These are phyloP conservation scores for Colletotrichum trifolii DNA, from an alignment of 2,329 filamentous ascomycete genomes.

Conservation along the genomic window DNA sequence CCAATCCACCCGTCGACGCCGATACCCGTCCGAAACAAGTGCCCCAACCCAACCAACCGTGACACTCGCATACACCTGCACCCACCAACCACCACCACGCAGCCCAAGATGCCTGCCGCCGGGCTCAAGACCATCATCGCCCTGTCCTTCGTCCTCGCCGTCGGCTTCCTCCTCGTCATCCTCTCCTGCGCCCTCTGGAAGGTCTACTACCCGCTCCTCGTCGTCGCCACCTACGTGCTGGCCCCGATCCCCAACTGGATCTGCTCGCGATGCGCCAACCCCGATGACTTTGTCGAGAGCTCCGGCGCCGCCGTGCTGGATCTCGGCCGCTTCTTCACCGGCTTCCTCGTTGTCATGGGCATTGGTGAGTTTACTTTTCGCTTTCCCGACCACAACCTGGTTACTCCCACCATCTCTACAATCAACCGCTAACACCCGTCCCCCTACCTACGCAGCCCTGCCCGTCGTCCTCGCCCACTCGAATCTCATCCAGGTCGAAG, in stretches of 20 bases:
- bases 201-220: slow-evolving; percentile 93
- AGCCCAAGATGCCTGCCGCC: slow-evolving; percentile 73
- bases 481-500: slow-evolving; percentile 81
- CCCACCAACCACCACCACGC: slow-evolving; percentile 23
- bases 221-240: slow-evolving; percentile 94
- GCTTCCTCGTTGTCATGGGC: slow-evolving; percentile 96
- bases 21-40: slow-evolving; percentile 33
- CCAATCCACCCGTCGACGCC: slow-evolving; percentile 7
- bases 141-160: slow-evolving; percentile 97
- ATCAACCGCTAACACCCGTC: slow-evolving; percentile 22
- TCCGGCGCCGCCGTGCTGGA: slow-evolving; percentile 88
- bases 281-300: slow-evolving; percentile 94
- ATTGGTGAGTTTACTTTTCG: slow-evolving; percentile 74
- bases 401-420: background rate
- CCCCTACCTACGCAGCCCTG: slow-evolving; percentile 68
- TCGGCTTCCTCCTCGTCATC: slow-evolving; percentile 98
- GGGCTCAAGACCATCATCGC: slow-evolving; percentile 99
- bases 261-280: slow-evolving; percentile 86
- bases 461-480: slow-evolving; percentile 90
- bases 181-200: slow-evolving; percentile 95
- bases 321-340: slow-evolving; percentile 92
- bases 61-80: slow-evolving; percentile 2
- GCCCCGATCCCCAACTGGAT: slow-evolving; percentile 98
- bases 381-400: background rate
- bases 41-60: slow-evolving; percentile 8